Conservation (phyloP, 768 basidiomycete species). For the Leucocoprinus sp. region DNA sequence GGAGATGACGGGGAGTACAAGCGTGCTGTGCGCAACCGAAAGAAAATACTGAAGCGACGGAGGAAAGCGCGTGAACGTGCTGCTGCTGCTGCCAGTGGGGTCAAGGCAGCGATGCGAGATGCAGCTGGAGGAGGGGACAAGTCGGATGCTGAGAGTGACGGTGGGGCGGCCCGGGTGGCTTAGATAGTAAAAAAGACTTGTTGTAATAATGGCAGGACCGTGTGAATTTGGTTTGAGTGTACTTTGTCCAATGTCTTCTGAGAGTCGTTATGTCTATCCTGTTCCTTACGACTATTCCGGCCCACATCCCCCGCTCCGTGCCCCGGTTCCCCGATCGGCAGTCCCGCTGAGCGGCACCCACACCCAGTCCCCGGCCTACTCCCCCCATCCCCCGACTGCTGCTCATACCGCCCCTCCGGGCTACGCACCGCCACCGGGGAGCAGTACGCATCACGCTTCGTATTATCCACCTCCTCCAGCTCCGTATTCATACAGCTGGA, state of each 20-base stretch:
- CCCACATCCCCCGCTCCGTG: constrained; percentile 9
- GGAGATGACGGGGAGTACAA: constrained; percentile 67
- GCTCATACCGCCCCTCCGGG: constrained; percentile 7
- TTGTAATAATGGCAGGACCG: too few relatives aligned
- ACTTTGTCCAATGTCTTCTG: constrained; percentile 45
- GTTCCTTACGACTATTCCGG: constrained; percentile 41
- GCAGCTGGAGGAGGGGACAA: constrained; percentile 12
- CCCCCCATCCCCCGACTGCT: constrained; percentile 14
- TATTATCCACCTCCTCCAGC: too few relatives aligned
- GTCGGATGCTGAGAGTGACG: constrained; percentile 16
- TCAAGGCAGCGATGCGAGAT: constrained; percentile 17
- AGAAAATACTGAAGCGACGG: constrained; percentile 68
- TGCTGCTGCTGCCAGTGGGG: constrained; percentile 36
- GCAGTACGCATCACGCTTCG: too few relatives aligned
- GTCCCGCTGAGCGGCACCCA: constrained; percentile 5
- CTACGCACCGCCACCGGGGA: neutral
- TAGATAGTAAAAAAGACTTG: too few relatives aligned
- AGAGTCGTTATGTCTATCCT: constrained; percentile 50
- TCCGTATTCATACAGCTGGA: too few relatives aligned
- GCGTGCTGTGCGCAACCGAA: constrained; percentile 59
- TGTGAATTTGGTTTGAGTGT: too few relatives aligned
- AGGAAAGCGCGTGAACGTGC: constrained; percentile 67
- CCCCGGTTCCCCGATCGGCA: constrained; percentile 9
- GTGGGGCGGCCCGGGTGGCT: constrained; percentile 20
- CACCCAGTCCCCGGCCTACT: constrained; percentile 10